Evolutionary conservation across 306 rosid genomes (phyloP).

Genomic region (Cyclanthera cordifolia): DNA sequence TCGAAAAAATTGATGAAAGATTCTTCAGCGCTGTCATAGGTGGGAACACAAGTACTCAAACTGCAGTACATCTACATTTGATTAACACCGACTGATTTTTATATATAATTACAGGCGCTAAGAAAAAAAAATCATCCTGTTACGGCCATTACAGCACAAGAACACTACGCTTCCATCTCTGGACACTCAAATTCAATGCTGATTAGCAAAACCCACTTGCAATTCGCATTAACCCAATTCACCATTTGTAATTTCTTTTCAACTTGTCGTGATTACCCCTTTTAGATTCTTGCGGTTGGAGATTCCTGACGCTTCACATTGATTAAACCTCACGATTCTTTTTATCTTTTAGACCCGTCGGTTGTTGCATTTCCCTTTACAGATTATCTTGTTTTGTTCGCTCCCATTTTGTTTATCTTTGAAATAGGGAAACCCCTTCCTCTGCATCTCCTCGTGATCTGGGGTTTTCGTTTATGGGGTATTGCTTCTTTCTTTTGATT

Average conservation of each 20-base stretch:
- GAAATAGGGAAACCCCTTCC: not conserved
- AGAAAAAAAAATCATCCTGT: no score
- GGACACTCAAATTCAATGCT: slow-evolving; percentile 11
- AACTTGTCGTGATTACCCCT: not conserved
- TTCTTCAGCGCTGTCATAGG: no score
- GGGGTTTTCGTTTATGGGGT: slow-evolving; percentile 8
- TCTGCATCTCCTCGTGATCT: slow-evolving; percentile 12
- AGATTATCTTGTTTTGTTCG: no score
- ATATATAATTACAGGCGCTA: no score
- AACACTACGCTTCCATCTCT: not conserved
- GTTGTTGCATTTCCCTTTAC: slow-evolving; percentile 12
- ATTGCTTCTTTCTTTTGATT: not conserved
- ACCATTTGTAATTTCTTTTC: not conserved
- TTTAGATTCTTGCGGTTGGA: slow-evolving; percentile 17
- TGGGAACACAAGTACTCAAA: no score
- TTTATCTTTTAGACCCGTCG: slow-evolving; percentile 3
- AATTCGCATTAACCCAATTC: no score
- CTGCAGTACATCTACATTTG: no score
- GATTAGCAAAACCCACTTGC: slow-evolving; percentile 8
- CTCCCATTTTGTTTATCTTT: no score
- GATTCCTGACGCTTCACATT: slow-evolving; percentile 20
- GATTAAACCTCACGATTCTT: slow-evolving; percentile 18
- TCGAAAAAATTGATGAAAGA: no score
- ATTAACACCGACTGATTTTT: no score
- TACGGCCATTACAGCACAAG: no score